A percentile compares a stretch with the other conserved stretches of the same genome.
Conservation (phyloP, 352 stramenopile species). For the Peronospora farinosa region DNA sequence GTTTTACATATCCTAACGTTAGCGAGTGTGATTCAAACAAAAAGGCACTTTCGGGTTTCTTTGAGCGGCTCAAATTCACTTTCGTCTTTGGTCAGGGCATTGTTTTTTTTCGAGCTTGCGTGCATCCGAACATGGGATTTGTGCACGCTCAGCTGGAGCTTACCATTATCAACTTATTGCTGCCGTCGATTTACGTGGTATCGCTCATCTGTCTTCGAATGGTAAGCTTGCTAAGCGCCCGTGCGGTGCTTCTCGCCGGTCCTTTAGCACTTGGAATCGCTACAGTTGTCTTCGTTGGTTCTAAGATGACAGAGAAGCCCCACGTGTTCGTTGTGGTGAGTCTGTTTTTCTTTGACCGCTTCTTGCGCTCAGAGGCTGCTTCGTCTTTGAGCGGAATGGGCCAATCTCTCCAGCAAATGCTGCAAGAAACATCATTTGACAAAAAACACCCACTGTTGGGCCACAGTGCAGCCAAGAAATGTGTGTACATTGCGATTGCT, state of each 20-base stretch:
- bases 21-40: conserved; percentile 53
- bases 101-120: conserved; percentile 68
- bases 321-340: conserved; percentile 69
- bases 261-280: conserved; percentile 49
- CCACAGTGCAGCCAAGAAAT: conserved; percentile 50
- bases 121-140: conserved; percentile 82
- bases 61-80: conserved; percentile 77
- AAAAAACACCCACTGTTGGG: conserved; percentile 40
- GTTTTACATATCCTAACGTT: conserved; percentile 51
- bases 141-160: conserved; percentile 83
- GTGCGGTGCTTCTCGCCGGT: conserved; percentile 39
- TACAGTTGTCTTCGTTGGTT: conserved; percentile 52
- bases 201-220: conserved; percentile 75
- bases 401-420: conserved; percentile 55
- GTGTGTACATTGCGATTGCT: conserved; percentile 54
- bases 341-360: conserved; percentile 73
- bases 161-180: conserved; percentile 83
- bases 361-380: conserved; percentile 47
- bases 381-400: conserved; percentile 48
- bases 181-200: conserved; percentile 83
- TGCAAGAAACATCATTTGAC: conserved; percentile 44
- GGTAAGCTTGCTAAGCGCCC: conserved; percentile 49
- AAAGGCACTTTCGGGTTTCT: conserved; percentile 57
- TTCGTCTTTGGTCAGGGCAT: conserved; percentile 75
- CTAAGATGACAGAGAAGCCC: conserved; percentile 69